These are phyloP conservation scores for Sphaceloma murrayae DNA, from an alignment of 2,329 filamentous ascomycete genomes.

Conservation along the genomic window DNA sequence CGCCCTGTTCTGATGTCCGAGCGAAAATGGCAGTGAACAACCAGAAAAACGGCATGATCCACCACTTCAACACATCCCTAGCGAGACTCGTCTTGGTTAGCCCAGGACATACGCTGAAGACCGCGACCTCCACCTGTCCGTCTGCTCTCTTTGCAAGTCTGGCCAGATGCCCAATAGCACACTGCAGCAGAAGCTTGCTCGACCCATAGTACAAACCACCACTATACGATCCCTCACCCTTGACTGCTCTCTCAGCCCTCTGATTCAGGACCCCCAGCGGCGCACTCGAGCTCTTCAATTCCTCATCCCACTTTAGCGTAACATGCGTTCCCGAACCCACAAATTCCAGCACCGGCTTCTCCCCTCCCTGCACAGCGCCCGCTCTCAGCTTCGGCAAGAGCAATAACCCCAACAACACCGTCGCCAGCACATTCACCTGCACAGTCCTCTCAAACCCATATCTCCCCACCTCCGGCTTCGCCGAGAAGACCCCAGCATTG, in stretches of 20 bases:
- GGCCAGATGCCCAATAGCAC: constrained; percentile 24
- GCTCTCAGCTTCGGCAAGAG: constrained; percentile 35
- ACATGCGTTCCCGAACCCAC: constrained; percentile 14
- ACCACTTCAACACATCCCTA: constrained; percentile 27
- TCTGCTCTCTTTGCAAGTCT: constrained; percentile 20
- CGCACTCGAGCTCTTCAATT: too few relatives aligned
- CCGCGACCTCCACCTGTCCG: constrained; percentile 26
- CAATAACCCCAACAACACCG: constrained; percentile 44
- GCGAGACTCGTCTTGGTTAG: constrained; percentile 26
- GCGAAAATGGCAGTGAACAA: constrained; percentile 23
- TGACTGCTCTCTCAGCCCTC: too few relatives aligned
- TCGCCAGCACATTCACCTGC: constrained; percentile 51
- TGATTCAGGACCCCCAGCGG: too few relatives aligned
- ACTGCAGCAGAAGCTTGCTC: constrained; percentile 32
- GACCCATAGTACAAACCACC: constrained; percentile 23
- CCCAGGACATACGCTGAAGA: constrained; percentile 32
- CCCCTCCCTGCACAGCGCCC: constrained; percentile 1
- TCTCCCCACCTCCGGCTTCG: constrained; percentile 22
- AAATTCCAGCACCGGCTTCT: constrained; percentile 15
- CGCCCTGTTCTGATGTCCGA: constrained; percentile 26
- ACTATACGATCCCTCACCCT: too few relatives aligned
- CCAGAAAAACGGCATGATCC: constrained; percentile 19
- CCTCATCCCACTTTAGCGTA: not conserved
- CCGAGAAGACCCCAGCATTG: constrained; percentile 31
- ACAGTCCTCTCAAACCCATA: constrained; percentile 38